Evolutionary conservation across 345 rosid genomes (phyloP).

Genomic region (Sisymbrium altissimum): DNA sequence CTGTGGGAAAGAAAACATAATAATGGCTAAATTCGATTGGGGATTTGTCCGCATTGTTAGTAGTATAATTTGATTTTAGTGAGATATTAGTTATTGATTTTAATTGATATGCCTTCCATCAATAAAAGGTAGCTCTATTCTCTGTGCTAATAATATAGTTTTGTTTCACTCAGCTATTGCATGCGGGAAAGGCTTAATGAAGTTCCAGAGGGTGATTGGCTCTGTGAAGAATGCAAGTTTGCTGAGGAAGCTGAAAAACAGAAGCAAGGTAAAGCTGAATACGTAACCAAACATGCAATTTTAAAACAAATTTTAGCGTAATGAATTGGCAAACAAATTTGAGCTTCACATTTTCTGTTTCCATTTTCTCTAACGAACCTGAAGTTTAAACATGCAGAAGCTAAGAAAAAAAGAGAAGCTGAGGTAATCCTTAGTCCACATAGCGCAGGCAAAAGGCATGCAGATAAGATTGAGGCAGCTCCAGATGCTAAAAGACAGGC

Average conservation of each 20-base stretch:
- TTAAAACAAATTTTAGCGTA: not conserved
- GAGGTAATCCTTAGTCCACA: constrained; percentile 33
- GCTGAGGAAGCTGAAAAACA: constrained; percentile 65
- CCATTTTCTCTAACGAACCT: constrained; percentile 22
- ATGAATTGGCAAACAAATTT: not conserved
- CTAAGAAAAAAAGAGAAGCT: constrained; percentile 46
- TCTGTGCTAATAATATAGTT: constrained; percentile 14
- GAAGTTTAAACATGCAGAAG: constrained; percentile 47
- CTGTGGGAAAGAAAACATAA: constrained; percentile 12
- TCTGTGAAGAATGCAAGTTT: constrained; percentile 90
- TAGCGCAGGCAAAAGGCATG: constrained; percentile 51
- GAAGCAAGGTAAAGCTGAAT: constrained; percentile 57
- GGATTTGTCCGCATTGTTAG: constrained; percentile 3
- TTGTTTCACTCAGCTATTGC: constrained; percentile 71
- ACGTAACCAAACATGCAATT: not conserved
- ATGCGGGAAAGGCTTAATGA: constrained; percentile 83
- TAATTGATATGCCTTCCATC: constrained; percentile 11
- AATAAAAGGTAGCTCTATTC: not conserved
- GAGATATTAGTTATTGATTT: not conserved
- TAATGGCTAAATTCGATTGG: constrained; percentile 2
- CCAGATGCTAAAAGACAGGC: constrained; percentile 56
- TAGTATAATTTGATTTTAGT: not conserved
- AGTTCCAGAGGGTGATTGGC: constrained; percentile 92
- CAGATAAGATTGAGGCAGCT: constrained; percentile 53
- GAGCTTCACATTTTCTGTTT: constrained; percentile 5